phyloP scores from a whole-genome alignment of 495 filamentous ascomycete species.

The Neurospora sp. region DNA sequence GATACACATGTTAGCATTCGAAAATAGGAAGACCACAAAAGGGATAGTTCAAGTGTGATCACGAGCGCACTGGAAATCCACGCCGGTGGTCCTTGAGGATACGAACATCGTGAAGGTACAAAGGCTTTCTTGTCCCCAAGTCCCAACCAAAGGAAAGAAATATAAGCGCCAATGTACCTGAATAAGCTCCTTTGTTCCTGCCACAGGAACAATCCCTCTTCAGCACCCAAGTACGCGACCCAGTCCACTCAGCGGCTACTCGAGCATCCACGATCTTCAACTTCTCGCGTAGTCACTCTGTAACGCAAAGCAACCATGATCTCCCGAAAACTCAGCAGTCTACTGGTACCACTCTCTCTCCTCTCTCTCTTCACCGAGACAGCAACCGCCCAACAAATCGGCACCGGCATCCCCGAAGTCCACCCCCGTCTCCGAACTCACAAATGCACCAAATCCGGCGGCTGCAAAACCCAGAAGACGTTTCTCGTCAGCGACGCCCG shows the following conservation, averaged over 20 bases:
- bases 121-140: not conserved
- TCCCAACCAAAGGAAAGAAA: not conserved
- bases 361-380: conserved; percentile 1
- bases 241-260: not conserved
- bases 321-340: not conserved
- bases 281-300: not conserved
- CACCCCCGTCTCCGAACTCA: conserved; percentile 41
- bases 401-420: conserved; percentile 31
- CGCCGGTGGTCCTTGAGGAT: not conserved
- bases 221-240: not conserved
- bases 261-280: not conserved
- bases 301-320: not conserved
- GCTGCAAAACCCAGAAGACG: conserved; percentile 36
- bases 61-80: not conserved
- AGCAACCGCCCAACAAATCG: conserved; percentile 15
- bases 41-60: not conserved
- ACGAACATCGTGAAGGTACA: not conserved
- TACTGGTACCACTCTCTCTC: conserved; percentile 5
- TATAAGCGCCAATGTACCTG: not conserved
- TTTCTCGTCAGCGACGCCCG: conserved; percentile 41
- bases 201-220: not conserved
- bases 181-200: not conserved
- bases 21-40: not conserved
- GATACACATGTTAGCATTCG: not conserved
- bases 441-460: conserved; percentile 35